Evolutionary conservation across 805 yeast genomes (phyloP).

Genomic region (Yarrowia divulgata): DNA sequence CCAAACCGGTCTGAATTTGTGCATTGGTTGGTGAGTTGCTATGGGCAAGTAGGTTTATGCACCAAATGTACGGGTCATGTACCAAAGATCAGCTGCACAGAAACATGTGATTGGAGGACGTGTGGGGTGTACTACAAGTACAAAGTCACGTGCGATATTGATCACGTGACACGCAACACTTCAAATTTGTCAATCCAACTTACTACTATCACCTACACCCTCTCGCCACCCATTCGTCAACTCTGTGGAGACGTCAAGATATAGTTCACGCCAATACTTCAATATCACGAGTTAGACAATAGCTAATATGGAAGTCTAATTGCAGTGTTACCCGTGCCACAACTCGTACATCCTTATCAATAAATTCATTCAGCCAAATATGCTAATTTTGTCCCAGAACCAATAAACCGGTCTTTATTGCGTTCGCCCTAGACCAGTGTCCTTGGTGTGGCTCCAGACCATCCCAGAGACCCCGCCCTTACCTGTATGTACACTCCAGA

Average conservation of each 20-base stretch:
- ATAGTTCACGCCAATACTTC: not conserved
- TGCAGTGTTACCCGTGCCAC: too few relatives aligned
- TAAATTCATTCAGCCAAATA: constrained; percentile 10
- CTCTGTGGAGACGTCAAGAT: not conserved
- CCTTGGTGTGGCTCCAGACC: not conserved
- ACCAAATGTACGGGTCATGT: not conserved
- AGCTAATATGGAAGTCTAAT: not conserved
- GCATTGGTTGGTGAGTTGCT: constrained; percentile 5
- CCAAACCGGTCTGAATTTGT: constrained; percentile 16
- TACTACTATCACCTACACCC: too few relatives aligned
- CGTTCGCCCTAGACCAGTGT: not conserved
- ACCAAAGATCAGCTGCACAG: not conserved
- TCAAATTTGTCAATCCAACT: too few relatives aligned
- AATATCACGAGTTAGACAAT: not conserved
- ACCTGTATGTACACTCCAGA: too few relatives aligned
- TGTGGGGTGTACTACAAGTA: not conserved
- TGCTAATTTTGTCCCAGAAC: constrained; percentile 11
- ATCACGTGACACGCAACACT: too few relatives aligned
- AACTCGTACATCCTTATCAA: not conserved
- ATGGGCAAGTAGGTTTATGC: constrained; percentile 6
- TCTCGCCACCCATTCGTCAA: not conserved
- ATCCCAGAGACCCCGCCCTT: not conserved
- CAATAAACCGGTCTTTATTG: not conserved
- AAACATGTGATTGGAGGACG: not conserved
- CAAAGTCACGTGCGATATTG: not conserved